These are phyloP conservation scores for Candida jianshihensis DNA, from an alignment of 805 yeast genomes.

Conservation along the genomic window DNA sequence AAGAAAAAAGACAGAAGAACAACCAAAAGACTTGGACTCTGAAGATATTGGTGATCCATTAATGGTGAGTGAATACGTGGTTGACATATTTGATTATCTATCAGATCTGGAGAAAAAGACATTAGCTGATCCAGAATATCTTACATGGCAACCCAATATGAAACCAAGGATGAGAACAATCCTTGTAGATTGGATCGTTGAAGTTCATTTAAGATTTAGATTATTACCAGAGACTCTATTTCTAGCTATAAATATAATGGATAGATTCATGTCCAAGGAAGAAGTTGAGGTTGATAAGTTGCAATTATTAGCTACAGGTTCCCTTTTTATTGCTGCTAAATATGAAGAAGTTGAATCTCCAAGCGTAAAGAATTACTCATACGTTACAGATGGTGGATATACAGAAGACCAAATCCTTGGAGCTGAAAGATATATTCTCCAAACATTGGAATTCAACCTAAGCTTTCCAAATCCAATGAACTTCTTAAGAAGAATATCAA, in stretches of 20 bases:
- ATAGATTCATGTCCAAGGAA: conserved; percentile 73
- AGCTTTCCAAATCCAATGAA: conserved; percentile 88
- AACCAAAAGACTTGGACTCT: conserved; percentile 50
- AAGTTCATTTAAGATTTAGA: conserved; percentile 78
- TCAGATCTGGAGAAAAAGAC: conserved; percentile 61
- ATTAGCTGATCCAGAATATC: conserved; percentile 63
- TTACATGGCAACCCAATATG: conserved; percentile 55
- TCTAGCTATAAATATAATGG: conserved; percentile 80
- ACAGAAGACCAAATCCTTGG: conserved; percentile 73
- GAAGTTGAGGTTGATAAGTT: conserved; percentile 70
- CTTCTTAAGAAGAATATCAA: conserved; percentile 79
- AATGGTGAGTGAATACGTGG: conserved; percentile 86
- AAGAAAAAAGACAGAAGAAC: conserved; percentile 9
- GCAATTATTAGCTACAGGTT: conserved; percentile 81
- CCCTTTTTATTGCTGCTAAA: conserved; percentile 85
- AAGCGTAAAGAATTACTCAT: conserved; percentile 76
- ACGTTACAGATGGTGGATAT: conserved; percentile 81
- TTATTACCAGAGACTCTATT: conserved; percentile 81
- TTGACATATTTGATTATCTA: conserved; percentile 76
- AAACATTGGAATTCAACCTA: conserved; percentile 65
- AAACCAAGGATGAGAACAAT: conserved; percentile 82
- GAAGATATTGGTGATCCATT: conserved; percentile 70
- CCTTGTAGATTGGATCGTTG: conserved; percentile 90
- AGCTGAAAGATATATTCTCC: conserved; percentile 76
- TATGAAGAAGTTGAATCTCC: conserved; percentile 91